Evolutionary conservation across 2,329 filamentous ascomycete genomes (phyloP).

Genomic region (Fusarium multiceps): DNA sequence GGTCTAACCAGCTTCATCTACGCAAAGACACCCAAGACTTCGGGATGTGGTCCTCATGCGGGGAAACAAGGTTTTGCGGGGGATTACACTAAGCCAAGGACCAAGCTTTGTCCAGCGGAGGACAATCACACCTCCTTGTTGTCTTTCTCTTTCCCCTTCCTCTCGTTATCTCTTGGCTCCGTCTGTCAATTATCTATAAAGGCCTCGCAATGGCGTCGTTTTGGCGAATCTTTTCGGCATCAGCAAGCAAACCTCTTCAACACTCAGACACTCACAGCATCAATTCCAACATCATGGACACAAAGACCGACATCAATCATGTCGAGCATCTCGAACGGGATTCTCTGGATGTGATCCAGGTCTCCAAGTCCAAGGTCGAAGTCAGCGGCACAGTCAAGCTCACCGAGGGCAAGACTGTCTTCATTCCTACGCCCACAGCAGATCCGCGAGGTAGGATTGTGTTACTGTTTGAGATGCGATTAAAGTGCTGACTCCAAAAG

Average conservation of each 20-base stretch:
- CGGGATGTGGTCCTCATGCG: constrained; percentile 36
- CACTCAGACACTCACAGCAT: neutral
- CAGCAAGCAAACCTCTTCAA: constrained; percentile 5
- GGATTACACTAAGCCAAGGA: constrained; percentile 15
- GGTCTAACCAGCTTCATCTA: constrained; percentile 21
- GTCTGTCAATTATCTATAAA: constrained; percentile 22
- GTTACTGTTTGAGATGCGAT: fast-evolving
- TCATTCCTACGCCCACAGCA: constrained; percentile 38
- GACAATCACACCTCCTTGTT: neutral
- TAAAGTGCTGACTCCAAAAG: constrained; percentile 14
- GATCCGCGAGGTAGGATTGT: constrained; percentile 18
- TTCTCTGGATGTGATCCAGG: constrained; percentile 29
- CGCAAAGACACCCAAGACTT: constrained; percentile 15
- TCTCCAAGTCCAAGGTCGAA: constrained; percentile 33
- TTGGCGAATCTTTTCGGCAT: constrained; percentile 2
- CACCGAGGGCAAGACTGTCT: constrained; percentile 30
- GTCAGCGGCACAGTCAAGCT: constrained; percentile 40
- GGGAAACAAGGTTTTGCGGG: constrained; percentile 30
- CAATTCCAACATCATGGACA: constrained; percentile 27
- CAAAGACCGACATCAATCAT: constrained; percentile 31
- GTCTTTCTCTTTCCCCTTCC: constrained; percentile 8
- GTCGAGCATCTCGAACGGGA: constrained; percentile 36
- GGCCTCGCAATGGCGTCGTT: neutral
- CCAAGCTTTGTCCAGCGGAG: neutral
- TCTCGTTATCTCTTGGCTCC: constrained; percentile 8